phyloP scores from a whole-genome alignment of 106 monocot species.

The Gastrodia elata region DNA sequence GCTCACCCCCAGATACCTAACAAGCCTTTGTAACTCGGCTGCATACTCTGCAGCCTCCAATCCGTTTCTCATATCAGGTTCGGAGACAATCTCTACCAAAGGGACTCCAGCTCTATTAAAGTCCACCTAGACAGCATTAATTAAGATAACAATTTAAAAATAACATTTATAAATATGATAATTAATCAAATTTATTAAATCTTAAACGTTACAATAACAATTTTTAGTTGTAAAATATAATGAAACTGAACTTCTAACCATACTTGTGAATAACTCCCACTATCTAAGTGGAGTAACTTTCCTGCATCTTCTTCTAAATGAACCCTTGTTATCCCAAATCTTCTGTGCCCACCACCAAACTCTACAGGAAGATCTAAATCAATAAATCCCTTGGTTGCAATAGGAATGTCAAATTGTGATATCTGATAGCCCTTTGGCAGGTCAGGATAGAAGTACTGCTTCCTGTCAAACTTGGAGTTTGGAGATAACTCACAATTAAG shows the following conservation, averaged over 20 bases:
- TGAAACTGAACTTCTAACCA: neutral
- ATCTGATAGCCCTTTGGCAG: constrained; percentile 96
- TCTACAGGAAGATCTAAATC: constrained; percentile 86
- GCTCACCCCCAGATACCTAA: constrained; percentile 78
- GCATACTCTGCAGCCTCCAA: constrained; percentile 93
- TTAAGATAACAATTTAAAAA: neutral
- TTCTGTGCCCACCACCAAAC: constrained; percentile 84
- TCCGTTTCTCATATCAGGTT: constrained; percentile 96
- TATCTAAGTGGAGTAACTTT: constrained; percentile 69
- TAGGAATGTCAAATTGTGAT: constrained; percentile 91
- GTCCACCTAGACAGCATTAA: constrained; percentile 53
- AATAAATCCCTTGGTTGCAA: constrained; percentile 56
- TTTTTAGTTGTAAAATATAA: neutral
- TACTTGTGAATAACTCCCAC: constrained; percentile 64
- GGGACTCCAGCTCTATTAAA: constrained; percentile 97
- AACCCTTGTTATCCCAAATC: constrained; percentile 88
- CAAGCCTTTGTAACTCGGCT: constrained; percentile 80
- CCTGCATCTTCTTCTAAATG: constrained; percentile 99
- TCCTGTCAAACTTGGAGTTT: constrained; percentile 86
- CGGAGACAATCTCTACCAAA: constrained; percentile 91
- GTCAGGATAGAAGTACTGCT: constrained; percentile 98
- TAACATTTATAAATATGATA: neutral
- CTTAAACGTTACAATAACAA: neutral
- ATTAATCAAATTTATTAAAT: neutral
- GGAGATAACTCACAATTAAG: constrained; percentile 67